phyloP scores from a whole-genome alignment of 2,329 filamentous ascomycete genomes.

The Alternaria sp. region DNA sequence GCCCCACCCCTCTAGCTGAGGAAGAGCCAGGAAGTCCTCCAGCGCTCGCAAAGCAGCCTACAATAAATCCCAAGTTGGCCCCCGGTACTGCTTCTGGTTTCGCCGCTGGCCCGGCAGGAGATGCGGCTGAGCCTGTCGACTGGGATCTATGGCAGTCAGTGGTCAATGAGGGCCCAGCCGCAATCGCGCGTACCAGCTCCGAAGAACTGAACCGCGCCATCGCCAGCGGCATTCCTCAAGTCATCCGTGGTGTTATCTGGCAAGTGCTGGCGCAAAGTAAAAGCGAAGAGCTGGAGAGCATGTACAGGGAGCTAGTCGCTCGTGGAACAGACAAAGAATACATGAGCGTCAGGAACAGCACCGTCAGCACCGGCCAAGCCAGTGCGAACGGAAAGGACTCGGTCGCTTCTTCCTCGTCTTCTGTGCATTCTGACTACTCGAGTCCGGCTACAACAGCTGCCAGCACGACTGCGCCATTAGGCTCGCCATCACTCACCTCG shows the following conservation, averaged over 20 bases:
- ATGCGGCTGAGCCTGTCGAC: slow-evolving; percentile 77
- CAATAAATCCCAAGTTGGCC: slow-evolving; percentile 72
- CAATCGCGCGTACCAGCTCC: slow-evolving; percentile 83
- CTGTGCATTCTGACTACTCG: slow-evolving; percentile 79
- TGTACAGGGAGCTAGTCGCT: slow-evolving; percentile 82
- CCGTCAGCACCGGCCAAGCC: slow-evolving; percentile 55
- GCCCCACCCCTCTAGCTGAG: slow-evolving; percentile 57
- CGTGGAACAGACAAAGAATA: slow-evolving; percentile 80
- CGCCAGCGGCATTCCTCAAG: slow-evolving; percentile 89
- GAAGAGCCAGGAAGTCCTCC: slow-evolving; percentile 43
- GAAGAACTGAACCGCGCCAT: slow-evolving; percentile 92
- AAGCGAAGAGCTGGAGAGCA: slow-evolving; percentile 82
- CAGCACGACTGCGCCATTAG: slow-evolving; percentile 41
- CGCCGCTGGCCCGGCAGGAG: slow-evolving; percentile 75
- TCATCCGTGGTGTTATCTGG: slow-evolving; percentile 98
- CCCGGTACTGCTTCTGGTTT: slow-evolving; percentile 87
- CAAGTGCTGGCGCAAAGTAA: slow-evolving; percentile 96
- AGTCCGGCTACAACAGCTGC: slow-evolving; percentile 62
- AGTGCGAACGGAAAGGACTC: slow-evolving; percentile 68
- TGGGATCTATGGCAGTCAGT: slow-evolving; percentile 98
- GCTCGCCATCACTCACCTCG: slow-evolving; percentile 63
- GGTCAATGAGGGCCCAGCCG: slow-evolving; percentile 90
- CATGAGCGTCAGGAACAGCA: slow-evolving; percentile 31
- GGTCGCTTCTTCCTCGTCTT: slow-evolving; percentile 79
- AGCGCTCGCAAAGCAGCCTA: slow-evolving; percentile 60